phyloP scores from a whole-genome alignment of 2,329 filamentous ascomycete genomes.

The Sporothrix schenckii region DNA sequence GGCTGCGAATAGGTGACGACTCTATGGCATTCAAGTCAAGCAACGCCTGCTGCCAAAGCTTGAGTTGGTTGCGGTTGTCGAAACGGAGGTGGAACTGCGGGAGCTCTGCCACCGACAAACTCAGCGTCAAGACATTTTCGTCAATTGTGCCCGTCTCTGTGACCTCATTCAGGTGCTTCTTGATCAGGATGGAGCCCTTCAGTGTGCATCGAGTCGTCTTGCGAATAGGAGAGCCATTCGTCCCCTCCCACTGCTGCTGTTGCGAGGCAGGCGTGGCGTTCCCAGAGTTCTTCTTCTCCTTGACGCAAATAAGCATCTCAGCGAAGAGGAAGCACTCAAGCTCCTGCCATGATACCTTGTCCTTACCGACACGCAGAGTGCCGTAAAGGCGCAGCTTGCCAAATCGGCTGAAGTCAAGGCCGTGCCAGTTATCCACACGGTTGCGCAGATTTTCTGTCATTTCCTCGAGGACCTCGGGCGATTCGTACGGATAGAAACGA shows the following conservation, averaged over 20 bases:
- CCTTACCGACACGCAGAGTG: conserved; percentile 90
- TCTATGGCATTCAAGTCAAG: conserved; percentile 79
- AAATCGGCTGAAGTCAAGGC: conserved; percentile 89
- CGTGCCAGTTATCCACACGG: conserved; percentile 98
- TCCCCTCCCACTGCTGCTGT: conserved; percentile 68
- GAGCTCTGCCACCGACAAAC: conserved; percentile 85
- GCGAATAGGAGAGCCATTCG: conserved; percentile 51
- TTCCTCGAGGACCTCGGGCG: conserved; percentile 75
- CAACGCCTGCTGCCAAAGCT: conserved; percentile 86
- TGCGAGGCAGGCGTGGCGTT: conserved; percentile 40
- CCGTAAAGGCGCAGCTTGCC: conserved; percentile 89
- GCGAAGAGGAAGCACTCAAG: conserved; percentile 95
- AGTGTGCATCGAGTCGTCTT: conserved; percentile 80
- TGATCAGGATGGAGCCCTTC: conserved; percentile 97
- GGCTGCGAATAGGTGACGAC: conserved; percentile 63
- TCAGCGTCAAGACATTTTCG: conserved; percentile 83
- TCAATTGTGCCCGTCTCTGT: conserved; percentile 70
- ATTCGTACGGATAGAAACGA: conserved; percentile 71
- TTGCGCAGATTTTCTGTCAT: conserved; percentile 81
- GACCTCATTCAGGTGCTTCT: conserved; percentile 93
- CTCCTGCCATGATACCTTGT: conserved; percentile 96
- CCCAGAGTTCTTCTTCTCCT: conserved; percentile 78
- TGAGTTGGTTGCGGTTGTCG: conserved; percentile 78
- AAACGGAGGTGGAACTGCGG: conserved; percentile 94
- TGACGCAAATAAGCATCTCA: conserved; percentile 99